These are phyloP conservation scores for Drechmeria coniospora DNA, from an alignment of 2,329 filamentous ascomycete genomes.

Conservation along the genomic window DNA sequence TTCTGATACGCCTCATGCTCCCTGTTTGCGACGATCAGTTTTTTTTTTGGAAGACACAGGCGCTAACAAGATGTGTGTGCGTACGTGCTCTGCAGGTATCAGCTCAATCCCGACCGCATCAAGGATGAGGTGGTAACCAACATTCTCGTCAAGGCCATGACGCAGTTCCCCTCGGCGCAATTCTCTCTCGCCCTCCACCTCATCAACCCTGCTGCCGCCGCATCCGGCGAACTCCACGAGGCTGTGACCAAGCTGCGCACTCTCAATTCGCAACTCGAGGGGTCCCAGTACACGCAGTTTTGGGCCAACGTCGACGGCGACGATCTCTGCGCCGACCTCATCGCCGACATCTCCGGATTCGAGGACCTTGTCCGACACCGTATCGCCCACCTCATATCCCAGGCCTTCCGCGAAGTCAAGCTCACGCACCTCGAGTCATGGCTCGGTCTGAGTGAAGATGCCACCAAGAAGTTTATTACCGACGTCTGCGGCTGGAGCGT, in stretches of 20 bases:
- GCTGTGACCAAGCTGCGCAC: slow-evolving; percentile 75
- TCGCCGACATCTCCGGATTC: slow-evolving; percentile 86
- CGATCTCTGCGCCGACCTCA: slow-evolving; percentile 88
- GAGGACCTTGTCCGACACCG: slow-evolving; percentile 84
- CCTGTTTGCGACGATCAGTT: slow-evolving; percentile 1
- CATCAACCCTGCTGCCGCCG: slow-evolving; percentile 62
- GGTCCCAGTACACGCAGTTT: slow-evolving; percentile 81
- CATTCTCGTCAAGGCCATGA: slow-evolving; percentile 94
- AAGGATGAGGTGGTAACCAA: slow-evolving; percentile 97
- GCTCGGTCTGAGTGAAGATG: slow-evolving; percentile 55
- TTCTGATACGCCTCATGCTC: slow-evolving; percentile 40
- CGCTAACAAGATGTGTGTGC: no score
- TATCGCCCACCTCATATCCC: slow-evolving; percentile 76
- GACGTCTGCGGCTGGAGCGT: slow-evolving; percentile 82
- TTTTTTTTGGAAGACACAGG: no score
- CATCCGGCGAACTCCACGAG: slow-evolving; percentile 64
- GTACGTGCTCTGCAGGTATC: slow-evolving; percentile 54
- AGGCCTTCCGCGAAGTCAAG: slow-evolving; percentile 61
- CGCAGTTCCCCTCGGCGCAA: slow-evolving; percentile 90
- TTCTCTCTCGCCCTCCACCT: slow-evolving; percentile 91
- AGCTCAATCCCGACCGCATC: slow-evolving; percentile 97
- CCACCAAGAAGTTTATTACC: slow-evolving; percentile 61
- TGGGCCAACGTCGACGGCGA: slow-evolving; percentile 88
- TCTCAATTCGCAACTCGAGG: slow-evolving; percentile 77
- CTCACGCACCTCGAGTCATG: slow-evolving; percentile 55